Conservation (phyloP, 148 eudicot species). For the Persicaria maculosa region DNA sequence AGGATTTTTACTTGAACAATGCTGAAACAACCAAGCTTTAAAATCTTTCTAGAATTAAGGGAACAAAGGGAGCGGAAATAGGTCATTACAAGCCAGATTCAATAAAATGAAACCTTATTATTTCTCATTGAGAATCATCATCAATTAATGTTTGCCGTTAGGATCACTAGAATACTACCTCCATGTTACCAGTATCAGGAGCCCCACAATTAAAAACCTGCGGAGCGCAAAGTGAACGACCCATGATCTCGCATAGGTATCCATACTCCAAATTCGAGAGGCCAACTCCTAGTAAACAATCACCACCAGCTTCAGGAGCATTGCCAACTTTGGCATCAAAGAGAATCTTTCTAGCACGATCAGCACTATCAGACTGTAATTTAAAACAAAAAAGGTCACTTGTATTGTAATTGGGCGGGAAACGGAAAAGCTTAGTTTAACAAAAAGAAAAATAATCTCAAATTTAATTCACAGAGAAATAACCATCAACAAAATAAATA, state of each 20-base stretch:
- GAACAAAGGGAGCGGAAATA: neutral
- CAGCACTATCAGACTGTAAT: slow-evolving; percentile 76
- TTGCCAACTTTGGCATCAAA: slow-evolving; percentile 38
- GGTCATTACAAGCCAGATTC: neutral
- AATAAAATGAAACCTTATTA: neutral
- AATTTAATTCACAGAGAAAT: neutral
- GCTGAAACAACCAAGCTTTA: no score
- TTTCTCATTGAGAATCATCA: neutral
- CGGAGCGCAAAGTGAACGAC: slow-evolving; percentile 93
- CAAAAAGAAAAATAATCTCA: neutral
- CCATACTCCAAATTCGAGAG: slow-evolving; percentile 97
- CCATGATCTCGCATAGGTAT: slow-evolving; percentile 94
- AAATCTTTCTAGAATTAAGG: neutral
- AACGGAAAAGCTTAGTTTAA: neutral
- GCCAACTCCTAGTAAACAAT: slow-evolving; percentile 64
- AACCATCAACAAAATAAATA: neutral
- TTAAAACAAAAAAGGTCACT: neutral
- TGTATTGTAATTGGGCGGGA: neutral
- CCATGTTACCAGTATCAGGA: slow-evolving; percentile 99
- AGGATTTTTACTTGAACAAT: no score
- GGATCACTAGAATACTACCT: slow-evolving; percentile 37
- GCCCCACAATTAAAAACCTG: slow-evolving; percentile 98
- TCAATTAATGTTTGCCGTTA: neutral
- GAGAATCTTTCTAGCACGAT: slow-evolving; percentile 62
- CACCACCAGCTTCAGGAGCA: slow-evolving; percentile 15